Percentiles rank a stretch among this genome's conserved stretches.
These are phyloP conservation scores for Thermoascus crustaceus DNA, from an alignment of 2,329 filamentous ascomycete genomes.

Conservation along the genomic window DNA sequence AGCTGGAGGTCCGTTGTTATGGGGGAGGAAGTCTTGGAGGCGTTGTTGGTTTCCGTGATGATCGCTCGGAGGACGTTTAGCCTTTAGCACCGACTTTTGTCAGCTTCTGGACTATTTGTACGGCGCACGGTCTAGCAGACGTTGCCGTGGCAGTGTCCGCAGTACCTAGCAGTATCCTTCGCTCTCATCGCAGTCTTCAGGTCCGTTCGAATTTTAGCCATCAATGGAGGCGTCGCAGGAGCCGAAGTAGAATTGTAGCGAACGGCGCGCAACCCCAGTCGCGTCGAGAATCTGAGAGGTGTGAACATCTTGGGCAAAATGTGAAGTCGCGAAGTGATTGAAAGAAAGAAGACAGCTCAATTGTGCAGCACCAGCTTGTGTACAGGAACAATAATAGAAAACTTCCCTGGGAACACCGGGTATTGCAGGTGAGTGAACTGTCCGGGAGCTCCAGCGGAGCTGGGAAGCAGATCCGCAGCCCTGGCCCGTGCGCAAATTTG, in stretches of 20 bases:
- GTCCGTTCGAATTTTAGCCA: slow-evolving; percentile 38
- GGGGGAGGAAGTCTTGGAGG: slow-evolving; percentile 38
- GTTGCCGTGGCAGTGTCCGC: no score
- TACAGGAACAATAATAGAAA: no score
- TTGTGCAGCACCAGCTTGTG: no score
- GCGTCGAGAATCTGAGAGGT: slow-evolving; percentile 20
- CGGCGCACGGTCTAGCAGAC: no score
- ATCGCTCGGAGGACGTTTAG: slow-evolving; percentile 42
- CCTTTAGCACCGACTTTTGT: slow-evolving; percentile 16
- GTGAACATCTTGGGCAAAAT: slow-evolving; percentile 22
- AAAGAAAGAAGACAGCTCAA: slow-evolving; percentile 2
- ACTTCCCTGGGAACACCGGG: no score
- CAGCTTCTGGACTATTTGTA: no score
- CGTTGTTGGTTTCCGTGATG: slow-evolving; percentile 43
- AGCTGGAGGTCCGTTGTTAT: slow-evolving; percentile 41
- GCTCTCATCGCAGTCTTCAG: slow-evolving; percentile 43
- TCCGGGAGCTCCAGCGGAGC: slow-evolving; percentile 10
- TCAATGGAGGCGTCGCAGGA: slow-evolving; percentile 33
- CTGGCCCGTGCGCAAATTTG: slow-evolving; percentile 33
- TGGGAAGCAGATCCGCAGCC: no score
- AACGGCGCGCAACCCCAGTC: slow-evolving; percentile 19
- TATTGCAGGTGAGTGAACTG: neutral
- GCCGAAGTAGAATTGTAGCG: slow-evolving; percentile 35
- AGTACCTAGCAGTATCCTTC: slow-evolving; percentile 40
- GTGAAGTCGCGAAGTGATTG: neutral